phyloP scores from a whole-genome alignment of 495 filamentous ascomycete species.

The Hypoxylon cercidicola region DNA sequence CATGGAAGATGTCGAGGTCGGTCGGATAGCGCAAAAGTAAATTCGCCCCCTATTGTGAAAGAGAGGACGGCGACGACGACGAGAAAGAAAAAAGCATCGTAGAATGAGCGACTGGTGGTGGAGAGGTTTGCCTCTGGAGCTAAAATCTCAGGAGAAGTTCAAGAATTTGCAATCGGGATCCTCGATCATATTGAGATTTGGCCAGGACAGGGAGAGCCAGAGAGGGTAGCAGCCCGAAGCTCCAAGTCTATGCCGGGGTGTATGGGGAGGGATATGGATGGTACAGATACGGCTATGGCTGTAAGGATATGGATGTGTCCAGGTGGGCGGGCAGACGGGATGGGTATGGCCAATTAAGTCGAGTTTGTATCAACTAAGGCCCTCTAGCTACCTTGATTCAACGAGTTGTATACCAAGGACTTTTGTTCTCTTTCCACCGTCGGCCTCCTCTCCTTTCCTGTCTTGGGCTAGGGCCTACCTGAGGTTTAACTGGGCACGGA shows the following conservation, averaged over 20 bases:
- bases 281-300: slow-evolving; percentile 2
- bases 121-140: slow-evolving; percentile 29
- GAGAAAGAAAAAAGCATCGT: slow-evolving; percentile 8
- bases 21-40: slow-evolving; percentile 10
- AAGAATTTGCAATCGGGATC: slow-evolving; percentile 30
- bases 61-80: slow-evolving; percentile 14
- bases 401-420: background rate
- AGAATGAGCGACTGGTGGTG: slow-evolving; percentile 34
- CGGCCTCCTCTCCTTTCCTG: slow-evolving; percentile 19
- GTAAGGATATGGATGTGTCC: slow-evolving; percentile 20
- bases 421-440: slow-evolving; percentile 17
- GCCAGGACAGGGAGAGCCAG: slow-evolving; percentile 31
- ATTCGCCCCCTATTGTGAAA: slow-evolving; percentile 15
- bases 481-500: slow-evolving; percentile 19
- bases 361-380: slow-evolving; percentile 25
- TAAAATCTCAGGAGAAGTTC: slow-evolving; percentile 38
- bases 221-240: slow-evolving; percentile 35
- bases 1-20: slow-evolving; percentile 26
- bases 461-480: slow-evolving; percentile 24
- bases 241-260: slow-evolving; percentile 30
- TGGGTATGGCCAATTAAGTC: slow-evolving; percentile 5
- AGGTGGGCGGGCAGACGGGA: slow-evolving; percentile 17
- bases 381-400: slow-evolving; percentile 14
- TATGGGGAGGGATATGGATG: slow-evolving; percentile 34
- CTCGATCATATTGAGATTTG: slow-evolving; percentile 42